Percentiles rank a stretch among this genome's conserved stretches.
These are phyloP conservation scores for Mucor indicus DNA, from an alignment of 371 early-diverging fungal species.

Conservation along the genomic window DNA sequence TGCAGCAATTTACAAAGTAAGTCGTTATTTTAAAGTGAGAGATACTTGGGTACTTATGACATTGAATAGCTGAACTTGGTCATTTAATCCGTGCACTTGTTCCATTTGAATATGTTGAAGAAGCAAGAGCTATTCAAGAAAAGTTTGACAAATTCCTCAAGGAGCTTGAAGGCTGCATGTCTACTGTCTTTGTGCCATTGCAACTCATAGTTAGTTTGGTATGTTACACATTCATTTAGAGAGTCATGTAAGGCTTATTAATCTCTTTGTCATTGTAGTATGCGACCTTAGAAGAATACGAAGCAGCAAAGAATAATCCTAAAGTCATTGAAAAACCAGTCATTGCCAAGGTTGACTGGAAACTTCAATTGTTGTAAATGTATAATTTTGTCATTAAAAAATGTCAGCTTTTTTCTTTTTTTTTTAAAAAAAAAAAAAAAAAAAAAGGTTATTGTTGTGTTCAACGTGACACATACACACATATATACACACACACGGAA, in stretches of 20 bases:
- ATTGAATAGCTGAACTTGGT: conserved; percentile 36
- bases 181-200: conserved; percentile 46
- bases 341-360: conserved; percentile 40
- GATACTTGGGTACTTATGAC: background rate
- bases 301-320: conserved; percentile 30
- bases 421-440: too few relatives aligned
- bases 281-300: conserved; percentile 37
- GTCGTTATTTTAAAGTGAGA: background rate
- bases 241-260: background rate
- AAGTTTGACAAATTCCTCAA: conserved; percentile 40
- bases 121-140: conserved; percentile 42
- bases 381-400: too few relatives aligned
- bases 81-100: conserved; percentile 39
- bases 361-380: conserved; percentile 35
- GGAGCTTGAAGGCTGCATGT: conserved; percentile 23
- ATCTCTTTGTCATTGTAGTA: conserved; percentile 32
- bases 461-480: too few relatives aligned
- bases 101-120: conserved; percentile 43
- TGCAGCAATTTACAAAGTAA: conserved; percentile 45
- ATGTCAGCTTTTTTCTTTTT: background rate
- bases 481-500: too few relatives aligned
- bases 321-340: conserved; percentile 41
- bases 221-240: conserved; percentile 3
- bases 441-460: too few relatives aligned
- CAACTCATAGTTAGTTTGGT: conserved; percentile 37